phyloP scores from a whole-genome alignment of 768 basidiomycete species.

The Rhodotorula graminis region DNA sequence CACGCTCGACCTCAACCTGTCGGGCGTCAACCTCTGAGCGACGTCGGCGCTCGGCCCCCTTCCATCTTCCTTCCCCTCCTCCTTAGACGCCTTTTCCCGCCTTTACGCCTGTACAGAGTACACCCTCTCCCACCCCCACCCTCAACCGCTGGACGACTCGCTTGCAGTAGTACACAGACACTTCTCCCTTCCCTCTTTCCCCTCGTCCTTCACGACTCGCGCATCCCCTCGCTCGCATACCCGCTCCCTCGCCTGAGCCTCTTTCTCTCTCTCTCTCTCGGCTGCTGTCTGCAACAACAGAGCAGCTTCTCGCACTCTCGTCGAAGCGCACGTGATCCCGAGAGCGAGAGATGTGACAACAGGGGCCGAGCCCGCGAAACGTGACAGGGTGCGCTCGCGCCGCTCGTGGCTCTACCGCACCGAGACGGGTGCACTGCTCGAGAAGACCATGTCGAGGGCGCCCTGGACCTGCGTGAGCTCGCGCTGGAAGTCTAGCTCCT shows the following conservation, averaged over 20 bases:
- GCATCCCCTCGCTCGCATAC: not conserved
- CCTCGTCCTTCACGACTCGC: not conserved
- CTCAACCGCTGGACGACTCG: no score
- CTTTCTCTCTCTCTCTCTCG: no score
- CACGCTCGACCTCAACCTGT: constrained; percentile 6
- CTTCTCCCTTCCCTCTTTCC: not conserved
- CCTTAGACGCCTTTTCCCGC: not conserved
- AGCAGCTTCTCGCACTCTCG: no score
- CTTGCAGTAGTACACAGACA: not conserved
- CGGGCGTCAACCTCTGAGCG: constrained; percentile 22
- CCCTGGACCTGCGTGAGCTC: constrained; percentile 77
- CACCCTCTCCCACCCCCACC: no score
- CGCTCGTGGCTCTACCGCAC: not conserved
- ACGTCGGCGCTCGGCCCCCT: no score
- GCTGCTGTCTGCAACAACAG: no score
- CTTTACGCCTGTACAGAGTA: not conserved
- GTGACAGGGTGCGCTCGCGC: not conserved
- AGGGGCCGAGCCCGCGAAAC: not conserved
- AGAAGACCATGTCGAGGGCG: constrained; percentile 76
- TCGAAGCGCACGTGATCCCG: no score
- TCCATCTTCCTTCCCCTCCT: no score
- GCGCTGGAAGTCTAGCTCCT: constrained; percentile 80
- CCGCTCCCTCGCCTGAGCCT: not conserved
- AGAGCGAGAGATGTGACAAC: not conserved
- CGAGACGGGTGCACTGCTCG: not conserved